Conservation (phyloP, 108 stramenopile species). For the Skeletonema marinoi region DNA sequence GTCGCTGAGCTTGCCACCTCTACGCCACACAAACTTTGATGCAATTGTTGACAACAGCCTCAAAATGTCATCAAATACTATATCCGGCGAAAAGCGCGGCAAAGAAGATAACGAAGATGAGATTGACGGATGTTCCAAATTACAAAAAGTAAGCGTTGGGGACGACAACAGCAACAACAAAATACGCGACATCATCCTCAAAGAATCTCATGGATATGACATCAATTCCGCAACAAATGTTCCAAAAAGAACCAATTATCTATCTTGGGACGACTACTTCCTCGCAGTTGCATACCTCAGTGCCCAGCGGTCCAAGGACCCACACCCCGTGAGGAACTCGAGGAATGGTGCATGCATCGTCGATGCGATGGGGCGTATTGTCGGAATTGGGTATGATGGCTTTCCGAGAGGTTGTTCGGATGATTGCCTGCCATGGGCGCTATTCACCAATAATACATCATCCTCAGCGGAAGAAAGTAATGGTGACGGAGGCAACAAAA, state of each 20-base stretch:
- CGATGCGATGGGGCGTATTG: constrained; percentile 82
- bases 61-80: not conserved
- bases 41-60: not conserved
- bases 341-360: constrained; percentile 83
- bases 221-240: constrained; percentile 28
- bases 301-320: constrained; percentile 94
- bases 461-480: not conserved
- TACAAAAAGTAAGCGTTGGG: not conserved
- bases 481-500: not conserved
- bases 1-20: not conserved
- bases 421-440: constrained; percentile 87
- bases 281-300: constrained; percentile 89
- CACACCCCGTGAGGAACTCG: constrained; percentile 52
- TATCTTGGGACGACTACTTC: constrained; percentile 99
- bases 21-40: not conserved
- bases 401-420: constrained; percentile 94
- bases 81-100: not conserved
- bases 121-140: not conserved
- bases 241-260: constrained; percentile 46
- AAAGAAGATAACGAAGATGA: not conserved
- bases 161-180: not conserved
- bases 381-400: constrained; percentile 97
- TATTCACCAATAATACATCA: constrained; percentile 5
- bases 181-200: constrained; percentile 17
- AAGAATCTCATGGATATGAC: constrained; percentile 44